Evolutionary conservation across 176 grass and related monocot genomes (phyloP).

Genomic region (Stipa capillata): DNA sequence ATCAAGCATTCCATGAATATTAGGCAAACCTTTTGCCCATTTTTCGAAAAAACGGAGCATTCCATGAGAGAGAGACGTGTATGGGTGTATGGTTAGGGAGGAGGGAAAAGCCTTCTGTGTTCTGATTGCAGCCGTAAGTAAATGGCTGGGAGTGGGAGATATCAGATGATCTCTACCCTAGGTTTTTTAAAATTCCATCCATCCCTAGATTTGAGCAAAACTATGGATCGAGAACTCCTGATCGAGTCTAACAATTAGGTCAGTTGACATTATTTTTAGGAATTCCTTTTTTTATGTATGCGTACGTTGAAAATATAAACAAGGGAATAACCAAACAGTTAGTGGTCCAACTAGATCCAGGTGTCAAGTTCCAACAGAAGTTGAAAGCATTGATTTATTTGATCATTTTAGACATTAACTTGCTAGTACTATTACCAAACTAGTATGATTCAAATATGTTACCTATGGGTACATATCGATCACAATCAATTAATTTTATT

Average conservation of each 20-base stretch:
- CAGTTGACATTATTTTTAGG: not conserved
- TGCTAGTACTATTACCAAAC: too few species aligned
- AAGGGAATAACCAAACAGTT: not conserved
- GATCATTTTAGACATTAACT: too few species aligned
- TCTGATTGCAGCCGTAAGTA: not conserved
- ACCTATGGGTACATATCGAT: too few species aligned
- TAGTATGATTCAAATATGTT: not conserved
- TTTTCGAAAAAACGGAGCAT: too few species aligned
- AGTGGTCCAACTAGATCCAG: not conserved
- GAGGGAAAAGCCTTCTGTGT: not conserved
- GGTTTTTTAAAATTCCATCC: not conserved
- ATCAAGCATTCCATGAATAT: too few species aligned
- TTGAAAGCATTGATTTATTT: not conserved
- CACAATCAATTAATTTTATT: too few species aligned
- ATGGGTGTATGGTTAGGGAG: not conserved
- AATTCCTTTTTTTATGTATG: not conserved
- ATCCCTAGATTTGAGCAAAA: conserved; percentile 10
- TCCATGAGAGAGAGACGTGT: not conserved
- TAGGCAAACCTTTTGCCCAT: too few species aligned
- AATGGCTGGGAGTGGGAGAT: not conserved
- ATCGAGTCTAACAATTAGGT: not conserved
- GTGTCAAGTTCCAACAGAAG: not conserved
- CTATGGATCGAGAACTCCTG: not conserved
- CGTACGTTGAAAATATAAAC: not conserved
- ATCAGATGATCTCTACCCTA: not conserved